These are phyloP conservation scores for Yamadazyma tumulicola DNA, from an alignment of 805 yeast species.

Conservation along the genomic window DNA sequence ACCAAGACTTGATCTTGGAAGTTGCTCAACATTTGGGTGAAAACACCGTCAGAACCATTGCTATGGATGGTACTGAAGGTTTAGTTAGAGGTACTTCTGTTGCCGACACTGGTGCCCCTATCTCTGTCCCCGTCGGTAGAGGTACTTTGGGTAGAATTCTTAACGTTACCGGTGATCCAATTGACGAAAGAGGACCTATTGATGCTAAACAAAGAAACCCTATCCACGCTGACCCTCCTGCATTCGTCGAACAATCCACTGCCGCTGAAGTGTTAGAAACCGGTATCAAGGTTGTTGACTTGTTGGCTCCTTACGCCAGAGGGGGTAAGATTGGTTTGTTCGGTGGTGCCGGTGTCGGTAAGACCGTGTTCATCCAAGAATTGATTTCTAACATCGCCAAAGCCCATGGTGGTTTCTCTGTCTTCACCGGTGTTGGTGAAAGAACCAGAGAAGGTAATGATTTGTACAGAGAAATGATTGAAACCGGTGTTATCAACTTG, in stretches of 20 bases:
- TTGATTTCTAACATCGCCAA: constrained; percentile 99
- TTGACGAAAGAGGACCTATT: constrained; percentile 99
- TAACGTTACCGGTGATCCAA: constrained; percentile 99
- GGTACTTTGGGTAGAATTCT: constrained; percentile 98
- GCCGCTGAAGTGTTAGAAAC: constrained; percentile 98
- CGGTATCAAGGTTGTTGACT: constrained; percentile 99
- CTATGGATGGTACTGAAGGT: constrained; percentile 99
- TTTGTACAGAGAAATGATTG: constrained; percentile 99
- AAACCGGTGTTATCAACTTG: constrained; percentile 99
- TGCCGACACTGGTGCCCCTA: constrained; percentile 95
- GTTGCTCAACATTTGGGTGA: constrained; percentile 99
- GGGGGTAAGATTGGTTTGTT: constrained; percentile 99
- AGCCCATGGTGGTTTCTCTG: constrained; percentile 99
- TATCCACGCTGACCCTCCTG: constrained; percentile 97
- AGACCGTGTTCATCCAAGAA: constrained; percentile 99
- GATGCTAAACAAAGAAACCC: constrained; percentile 91
- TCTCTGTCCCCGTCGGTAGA: constrained; percentile 98
- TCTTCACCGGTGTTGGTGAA: constrained; percentile 99
- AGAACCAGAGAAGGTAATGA: constrained; percentile 99
- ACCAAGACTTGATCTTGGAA: constrained; percentile 85
- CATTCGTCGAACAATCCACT: constrained; percentile 95
- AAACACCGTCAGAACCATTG: constrained; percentile 99
- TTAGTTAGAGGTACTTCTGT: constrained; percentile 95
- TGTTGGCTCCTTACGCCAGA: constrained; percentile 99
- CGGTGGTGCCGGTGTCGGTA: constrained; percentile 99